Evolutionary conservation across 345 rosid genomes (phyloP), one percentile per base, ranked within the genome.

Genomic region (Limnanthes douglasii): DNA sequence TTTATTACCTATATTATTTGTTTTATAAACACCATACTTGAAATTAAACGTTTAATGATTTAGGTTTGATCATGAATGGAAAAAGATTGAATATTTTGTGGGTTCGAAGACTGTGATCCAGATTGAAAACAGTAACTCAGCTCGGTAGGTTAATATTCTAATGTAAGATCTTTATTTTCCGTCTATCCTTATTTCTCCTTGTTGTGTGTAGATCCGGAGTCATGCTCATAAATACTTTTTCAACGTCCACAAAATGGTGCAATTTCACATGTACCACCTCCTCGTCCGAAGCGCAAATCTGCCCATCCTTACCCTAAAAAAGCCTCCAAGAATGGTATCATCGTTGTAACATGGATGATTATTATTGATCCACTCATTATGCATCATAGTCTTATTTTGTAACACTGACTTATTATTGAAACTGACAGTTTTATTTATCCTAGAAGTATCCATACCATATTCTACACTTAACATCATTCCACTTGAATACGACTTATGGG

Each of bases 61-160:
- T 64, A 88, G 98, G 61, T 88, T 88, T 61, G 95, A 88, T 36
- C 98, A 95, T 9, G 98, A 83, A 57, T 83, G 95, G 98, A 88
- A 88, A 56, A 88, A 83, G 59, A 88, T 83, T 34, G 95, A 88
- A 64, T 95, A 88, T 72, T 83, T 88, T 57, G 94, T 88, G 32
- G 92, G 95, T 41, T 79, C 98, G 3, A 88, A 88, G 69, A 74
- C 94, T n/a, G 98, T 88, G 33, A 88, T 83, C 45, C 94, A 88
- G 98, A 95, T 83, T 48, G 48, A 31, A 46, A 30, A 29, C 23
- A 15, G 18, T 34, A 53, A 5, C 42, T 34, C 16, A 15, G 31
- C 18, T 33, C 21, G 2, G 8, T 15, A 51, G 18, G 28, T 21
- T 15, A 22, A 13, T 0, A 23, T 21, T 8, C 27, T 37, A 39